Percentiles rank a stretch among this genome's conserved stretches.
Conservation (phyloP, 2,329 filamentous ascomycete species). For the Kalmusia sp. region DNA sequence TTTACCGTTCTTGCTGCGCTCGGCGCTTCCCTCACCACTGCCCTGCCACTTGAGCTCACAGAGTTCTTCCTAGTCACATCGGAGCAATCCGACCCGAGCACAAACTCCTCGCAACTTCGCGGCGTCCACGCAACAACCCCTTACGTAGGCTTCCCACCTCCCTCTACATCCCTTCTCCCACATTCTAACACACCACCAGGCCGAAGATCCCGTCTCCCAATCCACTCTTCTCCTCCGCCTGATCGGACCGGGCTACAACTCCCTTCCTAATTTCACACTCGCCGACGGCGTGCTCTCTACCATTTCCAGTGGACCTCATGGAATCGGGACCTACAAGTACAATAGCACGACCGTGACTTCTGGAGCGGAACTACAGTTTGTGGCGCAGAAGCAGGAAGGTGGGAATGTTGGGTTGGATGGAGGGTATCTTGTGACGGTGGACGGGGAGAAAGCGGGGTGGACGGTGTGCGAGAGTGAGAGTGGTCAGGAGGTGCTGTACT, state of each 20-base stretch:
- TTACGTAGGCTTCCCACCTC: slow-evolving; percentile 30
- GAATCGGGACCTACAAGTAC: slow-evolving; percentile 33
- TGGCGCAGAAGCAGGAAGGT: slow-evolving; percentile 31
- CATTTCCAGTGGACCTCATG: slow-evolving; percentile 32
- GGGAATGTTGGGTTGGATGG: slow-evolving; percentile 44
- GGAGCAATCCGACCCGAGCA: slow-evolving; percentile 26
- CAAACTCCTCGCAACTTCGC: slow-evolving; percentile 40
- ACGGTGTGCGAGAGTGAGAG: slow-evolving; percentile 45
- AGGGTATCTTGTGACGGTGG: slow-evolving; percentile 48
- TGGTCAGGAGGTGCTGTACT: slow-evolving; percentile 43
- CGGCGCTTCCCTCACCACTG: slow-evolving; percentile 11
- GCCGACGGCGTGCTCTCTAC: slow-evolving; percentile 42
- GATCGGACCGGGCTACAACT: slow-evolving; percentile 47
- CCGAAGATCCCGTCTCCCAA: slow-evolving; percentile 42
- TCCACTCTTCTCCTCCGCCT: slow-evolving; percentile 47
- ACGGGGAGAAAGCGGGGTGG: slow-evolving; percentile 47
- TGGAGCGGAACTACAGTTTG: slow-evolving; percentile 41
- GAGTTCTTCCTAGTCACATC: slow-evolving; percentile 52
- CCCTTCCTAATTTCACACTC: slow-evolving; percentile 49
- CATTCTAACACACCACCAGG: slow-evolving; percentile 1
- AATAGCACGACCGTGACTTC: slow-evolving; percentile 38
- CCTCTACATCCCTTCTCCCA: not conserved
- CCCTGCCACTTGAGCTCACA: slow-evolving; percentile 19
- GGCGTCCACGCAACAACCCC: slow-evolving; percentile 48
- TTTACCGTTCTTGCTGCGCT: slow-evolving; percentile 12